These are phyloP conservation scores for Albizia julibrissin DNA, from an alignment of 306 rosid genomes.

Conservation along the genomic window DNA sequence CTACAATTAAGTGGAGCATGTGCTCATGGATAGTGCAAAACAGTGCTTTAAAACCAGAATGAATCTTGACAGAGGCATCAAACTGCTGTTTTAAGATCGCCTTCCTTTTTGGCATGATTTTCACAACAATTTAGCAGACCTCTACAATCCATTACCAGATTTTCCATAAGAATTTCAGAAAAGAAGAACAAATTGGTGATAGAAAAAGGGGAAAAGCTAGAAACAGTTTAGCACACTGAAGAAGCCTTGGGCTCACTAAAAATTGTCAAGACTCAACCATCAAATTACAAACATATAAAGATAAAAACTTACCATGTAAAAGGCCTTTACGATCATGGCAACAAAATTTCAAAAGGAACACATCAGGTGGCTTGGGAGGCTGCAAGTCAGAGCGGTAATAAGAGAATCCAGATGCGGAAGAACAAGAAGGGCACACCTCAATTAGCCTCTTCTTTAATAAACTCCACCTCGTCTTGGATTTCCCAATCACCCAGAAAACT, in stretches of 20 bases:
- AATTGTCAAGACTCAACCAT: neutral
- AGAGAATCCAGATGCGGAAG: constrained; percentile 81
- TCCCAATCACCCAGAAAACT: constrained; percentile 88
- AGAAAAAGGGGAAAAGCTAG: neutral
- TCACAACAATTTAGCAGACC: constrained; percentile 1
- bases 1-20: neutral
- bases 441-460: constrained; percentile 79
- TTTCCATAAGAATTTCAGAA: neutral
- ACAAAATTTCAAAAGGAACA: constrained; percentile 75
- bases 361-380: constrained; percentile 74
- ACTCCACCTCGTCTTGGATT: constrained; percentile 74
- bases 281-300: neutral
- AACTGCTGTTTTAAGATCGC: neutral
- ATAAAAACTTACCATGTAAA: constrained; percentile 67
- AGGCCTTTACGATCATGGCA: constrained; percentile 82
- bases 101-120: neutral
- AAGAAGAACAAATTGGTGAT: neutral
- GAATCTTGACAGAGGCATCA: neutral
- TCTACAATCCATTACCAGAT: neutral
- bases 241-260: neutral
- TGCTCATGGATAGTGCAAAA: neutral
- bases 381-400: constrained; percentile 63
- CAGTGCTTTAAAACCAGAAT: neutral
- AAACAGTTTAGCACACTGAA: neutral
- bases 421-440: constrained; percentile 85